These are phyloP conservation scores for Verbascum thapsus DNA, from an alignment of 257 asterid genomes.

Conservation along the genomic window DNA sequence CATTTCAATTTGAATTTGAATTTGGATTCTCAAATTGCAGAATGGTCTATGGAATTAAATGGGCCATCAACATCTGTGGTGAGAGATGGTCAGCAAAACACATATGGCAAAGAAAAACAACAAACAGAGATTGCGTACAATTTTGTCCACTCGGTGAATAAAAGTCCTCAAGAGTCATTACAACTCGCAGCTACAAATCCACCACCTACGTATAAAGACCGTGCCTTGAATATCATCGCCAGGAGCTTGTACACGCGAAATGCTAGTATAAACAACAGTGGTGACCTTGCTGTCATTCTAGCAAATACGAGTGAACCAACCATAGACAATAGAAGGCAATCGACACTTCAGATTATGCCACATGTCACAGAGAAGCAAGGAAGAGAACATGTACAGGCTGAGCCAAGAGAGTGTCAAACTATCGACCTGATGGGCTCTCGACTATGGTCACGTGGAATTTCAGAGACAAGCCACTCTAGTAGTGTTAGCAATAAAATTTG, in stretches of 20 bases:
- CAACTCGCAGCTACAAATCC: constrained; percentile 20
- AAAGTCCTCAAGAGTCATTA: constrained; percentile 38
- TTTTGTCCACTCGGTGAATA: constrained; percentile 20
- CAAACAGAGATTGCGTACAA: constrained; percentile 24
- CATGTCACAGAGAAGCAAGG: constrained; percentile 43
- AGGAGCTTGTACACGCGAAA: constrained; percentile 51
- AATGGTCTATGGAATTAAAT: constrained; percentile 32
- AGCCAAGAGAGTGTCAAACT: constrained; percentile 26
- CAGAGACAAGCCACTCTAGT: constrained; percentile 26
- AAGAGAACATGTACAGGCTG: constrained; percentile 40
- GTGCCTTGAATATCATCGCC: constrained; percentile 60
- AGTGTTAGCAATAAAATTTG: constrained; percentile 30
- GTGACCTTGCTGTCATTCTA: constrained; percentile 32
- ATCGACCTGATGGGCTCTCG: constrained; percentile 37
- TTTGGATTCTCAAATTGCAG: constrained; percentile 40
- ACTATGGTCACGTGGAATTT: constrained; percentile 35
- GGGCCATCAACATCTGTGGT: constrained; percentile 19
- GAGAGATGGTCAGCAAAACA: too few relatives aligned
- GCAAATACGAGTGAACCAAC: constrained; percentile 33
- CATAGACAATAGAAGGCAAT: constrained; percentile 17
- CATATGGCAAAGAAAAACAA: constrained; percentile 29
- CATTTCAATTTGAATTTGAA: constrained; percentile 47
- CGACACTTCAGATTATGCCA: constrained; percentile 35
- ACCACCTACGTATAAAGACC: constrained; percentile 40
- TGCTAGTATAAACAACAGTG: constrained; percentile 34